phyloP scores from a whole-genome alignment of 768 basidiomycete species.

The Hericium coralloides region DNA sequence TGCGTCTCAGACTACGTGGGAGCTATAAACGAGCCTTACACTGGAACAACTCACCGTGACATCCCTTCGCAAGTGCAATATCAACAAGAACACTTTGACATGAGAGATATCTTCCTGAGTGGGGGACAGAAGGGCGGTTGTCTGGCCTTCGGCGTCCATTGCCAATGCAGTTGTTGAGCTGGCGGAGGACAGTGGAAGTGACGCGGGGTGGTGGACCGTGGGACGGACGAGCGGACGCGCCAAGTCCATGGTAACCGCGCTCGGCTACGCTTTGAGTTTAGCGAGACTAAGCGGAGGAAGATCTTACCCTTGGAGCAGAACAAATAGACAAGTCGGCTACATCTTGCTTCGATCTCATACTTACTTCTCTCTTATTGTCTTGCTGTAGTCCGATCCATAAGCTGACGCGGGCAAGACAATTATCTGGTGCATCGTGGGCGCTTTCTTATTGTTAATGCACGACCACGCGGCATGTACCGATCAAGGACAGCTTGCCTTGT shows the following conservation, averaged over 20 bases:
- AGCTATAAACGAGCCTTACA: neutral
- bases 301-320: neutral
- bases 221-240: neutral
- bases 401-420: neutral
- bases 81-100: constrained; percentile 75
- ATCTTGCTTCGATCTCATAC: neutral
- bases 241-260: neutral
- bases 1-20: neutral
- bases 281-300: neutral
- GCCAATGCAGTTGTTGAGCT: neutral
- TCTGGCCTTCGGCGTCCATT: constrained; percentile 29
- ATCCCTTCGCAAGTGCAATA: constrained; percentile 63
- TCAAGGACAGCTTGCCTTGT: constrained; percentile 6
- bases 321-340: neutral
- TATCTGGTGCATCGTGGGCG: neutral
- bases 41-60: constrained; percentile 41
- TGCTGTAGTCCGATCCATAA: neutral
- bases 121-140: constrained; percentile 37
- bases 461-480: constrained; percentile 6
- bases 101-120: constrained; percentile 48
- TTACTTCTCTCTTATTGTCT: constrained; percentile 7
- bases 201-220: neutral
- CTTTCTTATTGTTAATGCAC: constrained; percentile 5
- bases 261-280: neutral
- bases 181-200: neutral